Evolutionary conservation across 2,329 filamentous ascomycete genomes (phyloP).

Genomic region (Alternaria ventricosa): DNA sequence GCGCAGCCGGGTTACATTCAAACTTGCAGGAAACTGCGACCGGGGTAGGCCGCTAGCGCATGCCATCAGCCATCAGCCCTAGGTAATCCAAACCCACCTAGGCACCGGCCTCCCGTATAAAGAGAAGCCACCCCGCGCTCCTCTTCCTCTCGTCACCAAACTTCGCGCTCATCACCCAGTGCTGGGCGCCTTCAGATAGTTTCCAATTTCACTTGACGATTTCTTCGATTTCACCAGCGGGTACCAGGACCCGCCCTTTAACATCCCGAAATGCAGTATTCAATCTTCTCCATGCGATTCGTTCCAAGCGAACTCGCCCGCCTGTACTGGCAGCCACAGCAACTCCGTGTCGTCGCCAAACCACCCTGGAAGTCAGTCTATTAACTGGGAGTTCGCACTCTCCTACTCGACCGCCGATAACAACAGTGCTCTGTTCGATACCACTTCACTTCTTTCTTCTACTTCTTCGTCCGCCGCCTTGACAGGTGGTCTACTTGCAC

Average conservation of each 20-base stretch:
- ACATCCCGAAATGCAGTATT: slow-evolving; percentile 42
- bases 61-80: slow-evolving; percentile 3
- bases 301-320: slow-evolving; percentile 22
- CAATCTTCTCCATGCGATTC: slow-evolving; percentile 29
- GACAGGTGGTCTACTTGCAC: slow-evolving; percentile 21
- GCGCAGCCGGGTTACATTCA: slow-evolving; percentile 7
- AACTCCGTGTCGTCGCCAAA: slow-evolving; percentile 23
- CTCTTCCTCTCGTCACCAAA: slow-evolving; percentile 30
- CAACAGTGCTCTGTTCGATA: slow-evolving; percentile 23
- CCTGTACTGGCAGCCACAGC: slow-evolving; percentile 38
- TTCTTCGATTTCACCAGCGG: slow-evolving; percentile 47
- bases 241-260: slow-evolving; percentile 41
- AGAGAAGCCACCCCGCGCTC: slow-evolving; percentile 24
- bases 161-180: slow-evolving; percentile 44
- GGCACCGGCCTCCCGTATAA: slow-evolving; percentile 20
- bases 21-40: slow-evolving; percentile 27
- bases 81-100: not conserved
- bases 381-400: slow-evolving; percentile 38
- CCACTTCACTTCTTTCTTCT: slow-evolving; percentile 28
- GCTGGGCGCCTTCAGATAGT: slow-evolving; percentile 41
- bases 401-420: slow-evolving; percentile 35
- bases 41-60: slow-evolving; percentile 10
- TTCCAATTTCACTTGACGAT: slow-evolving; percentile 48
- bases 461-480: slow-evolving; percentile 32
- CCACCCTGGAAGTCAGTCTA: slow-evolving; percentile 33